Evolutionary conservation across 345 rosid species (phyloP), one percentile per base, ranked within the genome.

Genomic region (Eucalyptus guilfoylei): DNA sequence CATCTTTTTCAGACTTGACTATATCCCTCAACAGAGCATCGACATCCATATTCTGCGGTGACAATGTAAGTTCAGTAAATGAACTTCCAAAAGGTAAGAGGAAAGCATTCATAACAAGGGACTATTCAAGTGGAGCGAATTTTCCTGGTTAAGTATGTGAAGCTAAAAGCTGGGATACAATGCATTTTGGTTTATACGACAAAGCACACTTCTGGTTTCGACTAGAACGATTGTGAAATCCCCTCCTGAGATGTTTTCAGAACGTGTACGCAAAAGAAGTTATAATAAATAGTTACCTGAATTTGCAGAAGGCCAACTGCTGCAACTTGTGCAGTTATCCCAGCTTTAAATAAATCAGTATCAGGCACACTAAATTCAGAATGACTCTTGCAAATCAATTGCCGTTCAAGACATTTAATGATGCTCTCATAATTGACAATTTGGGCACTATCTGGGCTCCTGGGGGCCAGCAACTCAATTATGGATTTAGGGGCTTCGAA

Each of bases 281-380:
- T 4, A 40, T 9, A 15, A 32, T 52, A 44, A 2, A 37, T 23
- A 3, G 23, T 72, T 91, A 92, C 94, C 93, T 87, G 91, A n/a
- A 32, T 85, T n/a, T 58, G 87, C n/a, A 44, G 7, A 19, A 91
- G 58, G 44, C 94, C 94, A 69, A 88, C 52, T 21, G 94, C 92
- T 86, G 91, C 88, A 21, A 93, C 86, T 47, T 91, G 93, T 23
- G 87, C 89, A 44, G 40, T 60, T 52, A 92, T 88, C 42, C 93
- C 91, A 9, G 86, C 90, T 42, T n/a, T 32, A 32, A 85, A 88
- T 6, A 94, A 34, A 83, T 88, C 87, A 21, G 5, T 50, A 37
- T 14, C 49, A 5, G 40, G 16, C 49, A 26, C 54, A 26, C 87
- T 83, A 48, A 89, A 89, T 62, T 50, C 45, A 44, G 69, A 86